phyloP scores from a whole-genome alignment of 1,139 yeast genomes.

The Petasospora fabianii region DNA sequence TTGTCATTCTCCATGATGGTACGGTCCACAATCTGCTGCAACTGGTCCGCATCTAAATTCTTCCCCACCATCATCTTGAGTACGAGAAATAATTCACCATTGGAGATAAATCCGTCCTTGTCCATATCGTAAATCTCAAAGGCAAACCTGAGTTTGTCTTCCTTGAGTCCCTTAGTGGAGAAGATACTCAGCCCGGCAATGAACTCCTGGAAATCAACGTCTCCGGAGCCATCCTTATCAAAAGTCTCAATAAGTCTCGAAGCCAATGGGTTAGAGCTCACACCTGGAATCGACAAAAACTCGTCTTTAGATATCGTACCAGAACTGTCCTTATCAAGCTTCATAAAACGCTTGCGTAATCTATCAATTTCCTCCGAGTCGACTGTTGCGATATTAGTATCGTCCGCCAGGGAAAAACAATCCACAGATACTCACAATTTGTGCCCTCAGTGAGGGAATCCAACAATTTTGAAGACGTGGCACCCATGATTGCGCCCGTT shows the following conservation, averaged over 20 bases:
- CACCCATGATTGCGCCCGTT: slow-evolving; percentile 48
- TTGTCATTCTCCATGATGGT: slow-evolving; percentile 92
- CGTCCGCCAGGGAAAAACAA: no score
- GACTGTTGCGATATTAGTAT: slow-evolving; percentile 33
- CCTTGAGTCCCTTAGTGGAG: slow-evolving; percentile 80
- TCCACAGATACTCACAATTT: slow-evolving; percentile 41
- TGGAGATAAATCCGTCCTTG: slow-evolving; percentile 89
- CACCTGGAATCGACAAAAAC: slow-evolving; percentile 90
- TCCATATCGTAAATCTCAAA: slow-evolving; percentile 95
- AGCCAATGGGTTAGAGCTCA: slow-evolving; percentile 86
- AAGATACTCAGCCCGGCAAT: slow-evolving; percentile 87
- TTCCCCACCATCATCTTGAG: slow-evolving; percentile 97
- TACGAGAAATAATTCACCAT: slow-evolving; percentile 90
- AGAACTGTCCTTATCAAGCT: slow-evolving; percentile 86
- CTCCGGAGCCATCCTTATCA: slow-evolving; percentile 91
- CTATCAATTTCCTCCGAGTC: slow-evolving; percentile 90
- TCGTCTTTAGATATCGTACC: slow-evolving; percentile 92
- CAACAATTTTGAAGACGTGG: slow-evolving; percentile 60
- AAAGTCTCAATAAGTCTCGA: slow-evolving; percentile 88
- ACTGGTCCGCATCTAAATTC: slow-evolving; percentile 78
- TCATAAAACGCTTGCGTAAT: slow-evolving; percentile 88
- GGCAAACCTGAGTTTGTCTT: slow-evolving; percentile 84
- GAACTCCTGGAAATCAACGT: slow-evolving; percentile 93
- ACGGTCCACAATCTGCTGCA: slow-evolving; percentile 93
- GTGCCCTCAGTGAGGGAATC: slow-evolving; percentile 73